phyloP scores from a whole-genome alignment of 2,329 filamentous ascomycete genomes.

The Acrocalymma vagum region DNA sequence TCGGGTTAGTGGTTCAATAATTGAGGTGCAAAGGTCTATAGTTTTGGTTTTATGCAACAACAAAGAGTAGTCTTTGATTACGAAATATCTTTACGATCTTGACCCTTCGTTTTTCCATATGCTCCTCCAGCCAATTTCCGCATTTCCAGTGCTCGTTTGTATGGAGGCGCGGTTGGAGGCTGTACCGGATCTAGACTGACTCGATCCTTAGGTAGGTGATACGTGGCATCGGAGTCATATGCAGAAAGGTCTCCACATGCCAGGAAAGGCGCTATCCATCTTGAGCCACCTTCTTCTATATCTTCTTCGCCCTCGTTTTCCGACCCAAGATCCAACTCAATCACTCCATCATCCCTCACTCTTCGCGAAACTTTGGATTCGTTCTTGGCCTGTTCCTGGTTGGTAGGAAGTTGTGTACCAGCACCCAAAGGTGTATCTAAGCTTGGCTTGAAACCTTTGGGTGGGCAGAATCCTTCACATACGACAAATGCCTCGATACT shows the following conservation, averaged over 20 bases:
- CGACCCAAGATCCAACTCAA: constrained; percentile 57
- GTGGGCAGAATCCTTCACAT: constrained; percentile 87
- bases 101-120: constrained; percentile 74
- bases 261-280: constrained; percentile 95
- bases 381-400: constrained; percentile 20
- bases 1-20: no score
- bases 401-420: constrained; percentile 60
- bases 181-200: constrained; percentile 91
- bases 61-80: no score
- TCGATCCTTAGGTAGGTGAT: constrained; percentile 85
- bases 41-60: no score
- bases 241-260: constrained; percentile 96
- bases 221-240: constrained; percentile 95
- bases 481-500: constrained; percentile 98
- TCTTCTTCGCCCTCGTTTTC: constrained; percentile 50
- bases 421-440: constrained; percentile 78
- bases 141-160: constrained; percentile 89
- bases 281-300: constrained; percentile 55
- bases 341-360: constrained; percentile 56
- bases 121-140: constrained; percentile 78
- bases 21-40: no score
- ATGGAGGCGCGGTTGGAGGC: constrained; percentile 93
- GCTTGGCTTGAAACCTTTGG: constrained; percentile 76
- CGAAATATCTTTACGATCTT: no score
- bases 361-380: constrained; percentile 32